Evolutionary conservation across 208 protist genomes (phyloP), one percentile per base, ranked within the genome.

Genomic region (Angomonas desouzai): DNA sequence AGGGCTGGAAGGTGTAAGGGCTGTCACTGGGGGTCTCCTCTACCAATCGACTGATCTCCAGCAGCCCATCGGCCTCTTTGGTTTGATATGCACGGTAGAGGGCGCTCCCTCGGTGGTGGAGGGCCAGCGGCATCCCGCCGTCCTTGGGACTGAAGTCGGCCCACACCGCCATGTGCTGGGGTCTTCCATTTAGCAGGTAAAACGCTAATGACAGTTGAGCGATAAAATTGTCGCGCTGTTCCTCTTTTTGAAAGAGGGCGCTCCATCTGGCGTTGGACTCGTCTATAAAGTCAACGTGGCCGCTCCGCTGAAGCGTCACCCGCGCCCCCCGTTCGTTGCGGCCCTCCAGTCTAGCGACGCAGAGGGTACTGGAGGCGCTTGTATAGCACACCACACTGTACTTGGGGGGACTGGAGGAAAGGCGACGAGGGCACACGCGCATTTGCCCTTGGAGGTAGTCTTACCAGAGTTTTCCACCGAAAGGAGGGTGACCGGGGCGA

Each of bases 311-410:
- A 1, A 86, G 28, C 30, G 72, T 53, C 58, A 90, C 57, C 58
- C 85, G 75, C 33, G 77, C 69, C 43, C 81, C 62, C 0, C 74
- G 68, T n/a, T 79, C 77, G 67, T 79, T 89, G 38, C 45, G 48
- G 10, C 30, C 69, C 43, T 81, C 79, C 7, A 92, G 61, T 28
- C 76, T 53, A 4, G 72, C 84, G 10, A 87, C 76, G 47, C 84
- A 91, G 20, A 89, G 70, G 20, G 81, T 89, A 38, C 83, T 65
- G 25, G 81, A 83, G 33, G 76, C 53, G 1, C 70, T 80, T 58
- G 81, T 86, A 72, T 94, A 94, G 77, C 85, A 94, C 6, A 94
- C 88, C 36, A 92, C 51, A 32, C 71, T 89, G 69, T 92, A 94
- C 62, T 81, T 85, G 22, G 83, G 76, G 13, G 76, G 75, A 16